Evolutionary conservation across 1,139 yeast genomes (phyloP).

Genomic region (Sugiyamaella japonica): DNA sequence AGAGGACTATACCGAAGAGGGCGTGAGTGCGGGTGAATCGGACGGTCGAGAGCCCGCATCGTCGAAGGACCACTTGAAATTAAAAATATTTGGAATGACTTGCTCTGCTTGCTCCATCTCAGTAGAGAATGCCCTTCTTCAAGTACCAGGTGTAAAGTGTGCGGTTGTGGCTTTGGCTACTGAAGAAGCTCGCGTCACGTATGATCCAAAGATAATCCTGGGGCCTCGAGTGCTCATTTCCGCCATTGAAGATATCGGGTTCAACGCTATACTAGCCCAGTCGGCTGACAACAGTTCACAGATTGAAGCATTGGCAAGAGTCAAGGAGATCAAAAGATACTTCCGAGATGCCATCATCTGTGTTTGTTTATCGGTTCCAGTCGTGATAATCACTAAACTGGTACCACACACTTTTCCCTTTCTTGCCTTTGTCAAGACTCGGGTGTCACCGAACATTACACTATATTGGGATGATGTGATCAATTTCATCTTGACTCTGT

Average conservation of each 20-base stretch:
- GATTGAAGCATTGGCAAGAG: constrained; percentile 63
- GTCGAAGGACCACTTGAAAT: constrained; percentile 11
- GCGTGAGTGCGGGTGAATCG: not conserved
- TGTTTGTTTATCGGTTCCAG: constrained; percentile 60
- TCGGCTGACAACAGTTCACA: constrained; percentile 59
- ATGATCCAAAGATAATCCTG: constrained; percentile 43
- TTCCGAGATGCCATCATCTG: constrained; percentile 54
- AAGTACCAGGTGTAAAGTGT: constrained; percentile 48
- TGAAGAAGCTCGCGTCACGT: constrained; percentile 50
- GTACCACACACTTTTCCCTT: constrained; percentile 38
- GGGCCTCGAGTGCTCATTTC: constrained; percentile 63
- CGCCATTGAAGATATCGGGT: constrained; percentile 50
- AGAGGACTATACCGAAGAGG: constrained; percentile 1
- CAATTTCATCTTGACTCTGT: constrained; percentile 61
- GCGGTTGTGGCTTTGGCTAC: constrained; percentile 46
- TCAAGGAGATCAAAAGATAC: constrained; percentile 75
- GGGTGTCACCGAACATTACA: constrained; percentile 36
- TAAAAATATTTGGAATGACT: constrained; percentile 59
- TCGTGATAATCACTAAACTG: constrained; percentile 57
- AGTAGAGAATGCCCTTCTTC: constrained; percentile 49
- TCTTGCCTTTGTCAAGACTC: constrained; percentile 31
- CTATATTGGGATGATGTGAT: constrained; percentile 51
- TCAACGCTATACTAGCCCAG: constrained; percentile 47
- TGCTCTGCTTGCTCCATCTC: constrained; percentile 59
- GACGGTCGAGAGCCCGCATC: not conserved